Percentiles rank a stretch among this genome's conserved stretches.
Conservation (phyloP, 176 grass and related monocot genomes). For the Eragrostis curvula region DNA sequence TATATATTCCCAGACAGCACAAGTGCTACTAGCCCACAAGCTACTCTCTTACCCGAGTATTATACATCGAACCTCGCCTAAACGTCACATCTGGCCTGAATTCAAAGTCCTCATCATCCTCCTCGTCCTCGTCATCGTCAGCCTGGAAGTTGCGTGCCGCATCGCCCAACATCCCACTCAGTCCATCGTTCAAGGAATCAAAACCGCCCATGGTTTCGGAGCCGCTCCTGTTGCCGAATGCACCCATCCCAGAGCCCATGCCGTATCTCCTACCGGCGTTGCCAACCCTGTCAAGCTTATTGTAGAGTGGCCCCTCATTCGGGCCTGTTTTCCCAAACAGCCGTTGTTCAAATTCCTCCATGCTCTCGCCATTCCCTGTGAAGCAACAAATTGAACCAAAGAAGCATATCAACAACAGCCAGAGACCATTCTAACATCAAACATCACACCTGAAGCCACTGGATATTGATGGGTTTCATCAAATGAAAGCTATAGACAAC, state of each 20-base stretch:
- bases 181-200: constrained; percentile 71
- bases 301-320: constrained; percentile 34
- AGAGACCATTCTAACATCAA: neutral
- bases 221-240: constrained; percentile 25
- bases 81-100: constrained; percentile 75
- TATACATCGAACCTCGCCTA: constrained; percentile 57
- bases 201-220: constrained; percentile 32
- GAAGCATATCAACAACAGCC: constrained; percentile 1
- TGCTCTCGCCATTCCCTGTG: constrained; percentile 32
- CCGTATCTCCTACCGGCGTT: constrained; percentile 34
- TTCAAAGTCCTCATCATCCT: constrained; percentile 41
- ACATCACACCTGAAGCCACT: neutral
- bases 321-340: constrained; percentile 40
- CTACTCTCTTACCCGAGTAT: constrained; percentile 50
- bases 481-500: constrained; percentile 11
- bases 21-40: neutral
- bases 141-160: constrained; percentile 42
- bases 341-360: constrained; percentile 54
- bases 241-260: constrained; percentile 29
- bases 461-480: neutral
- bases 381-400: constrained; percentile 30
- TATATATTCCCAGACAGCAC: constrained; percentile 2
- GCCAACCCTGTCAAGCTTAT: constrained; percentile 57
- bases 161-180: constrained; percentile 54
- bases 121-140: constrained; percentile 33